phyloP scores from a whole-genome alignment of 768 basidiomycete genomes.

The Mycena polygramma region DNA sequence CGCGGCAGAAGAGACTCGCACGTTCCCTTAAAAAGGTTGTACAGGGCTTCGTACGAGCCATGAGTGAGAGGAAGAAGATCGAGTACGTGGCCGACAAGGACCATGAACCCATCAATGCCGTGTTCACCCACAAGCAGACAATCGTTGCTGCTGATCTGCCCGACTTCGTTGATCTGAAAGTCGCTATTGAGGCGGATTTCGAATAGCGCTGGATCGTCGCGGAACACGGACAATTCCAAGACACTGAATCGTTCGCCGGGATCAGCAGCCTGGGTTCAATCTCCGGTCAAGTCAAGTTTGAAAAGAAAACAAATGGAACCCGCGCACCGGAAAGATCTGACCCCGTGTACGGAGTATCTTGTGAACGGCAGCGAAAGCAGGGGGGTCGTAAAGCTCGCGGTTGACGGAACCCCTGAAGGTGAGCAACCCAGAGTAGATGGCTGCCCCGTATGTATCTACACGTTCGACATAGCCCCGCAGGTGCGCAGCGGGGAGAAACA shows the following conservation, averaged over 20 bases:
- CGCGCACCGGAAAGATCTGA: too few species aligned
- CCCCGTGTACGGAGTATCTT: too few species aligned
- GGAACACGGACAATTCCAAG: neutral
- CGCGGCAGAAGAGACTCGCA: neutral
- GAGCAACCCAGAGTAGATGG: too few species aligned
- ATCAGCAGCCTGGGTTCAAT: neutral
- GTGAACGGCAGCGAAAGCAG: too few species aligned
- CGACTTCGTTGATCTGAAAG: neutral
- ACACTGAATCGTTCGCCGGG: neutral
- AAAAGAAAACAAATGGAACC: too few species aligned
- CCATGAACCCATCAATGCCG: constrained; percentile 4
- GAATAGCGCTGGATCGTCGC: neutral
- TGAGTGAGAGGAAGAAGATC: neutral
- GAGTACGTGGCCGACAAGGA: neutral
- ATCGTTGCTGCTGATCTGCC: neutral
- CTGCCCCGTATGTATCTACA: too few species aligned
- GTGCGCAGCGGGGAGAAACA: too few species aligned
- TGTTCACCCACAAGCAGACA: neutral
- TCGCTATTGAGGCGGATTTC: neutral
- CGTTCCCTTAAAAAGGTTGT: neutral
- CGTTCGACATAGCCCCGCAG: too few species aligned
- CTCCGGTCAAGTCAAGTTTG: too few species aligned
- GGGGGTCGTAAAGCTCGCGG: too few species aligned
- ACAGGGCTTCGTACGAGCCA: constrained; percentile 7
- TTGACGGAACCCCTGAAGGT: too few species aligned